These are phyloP conservation scores for Helotiales sp. DNA, from an alignment of 2,329 filamentous ascomycete genomes.

Conservation along the genomic window DNA sequence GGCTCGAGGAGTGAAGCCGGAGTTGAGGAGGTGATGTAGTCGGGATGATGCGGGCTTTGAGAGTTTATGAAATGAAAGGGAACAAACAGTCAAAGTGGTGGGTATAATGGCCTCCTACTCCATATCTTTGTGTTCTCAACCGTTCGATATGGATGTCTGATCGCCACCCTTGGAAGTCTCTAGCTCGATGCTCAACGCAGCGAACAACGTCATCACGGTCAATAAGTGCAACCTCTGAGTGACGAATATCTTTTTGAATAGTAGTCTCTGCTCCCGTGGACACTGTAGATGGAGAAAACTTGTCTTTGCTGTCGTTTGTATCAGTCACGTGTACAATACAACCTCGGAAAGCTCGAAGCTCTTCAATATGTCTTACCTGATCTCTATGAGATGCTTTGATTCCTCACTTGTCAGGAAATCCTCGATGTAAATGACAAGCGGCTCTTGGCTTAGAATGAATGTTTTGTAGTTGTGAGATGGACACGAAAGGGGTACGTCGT, in stretches of 20 bases:
- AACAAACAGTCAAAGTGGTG: constrained; percentile 64
- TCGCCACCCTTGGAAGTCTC: constrained; percentile 60
- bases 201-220: constrained; percentile 49
- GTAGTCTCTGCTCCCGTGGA: constrained; percentile 48
- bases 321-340: constrained; percentile 14
- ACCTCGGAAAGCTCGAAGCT: not conserved
- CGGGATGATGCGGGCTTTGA: too few species aligned
- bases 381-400: constrained; percentile 48
- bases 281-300: constrained; percentile 55
- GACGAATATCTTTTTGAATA: constrained; percentile 48
- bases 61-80: too few species aligned
- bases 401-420: constrained; percentile 51
- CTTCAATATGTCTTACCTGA: constrained; percentile 44
- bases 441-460: constrained; percentile 52
- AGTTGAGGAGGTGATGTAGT: too few species aligned
- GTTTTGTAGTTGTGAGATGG: constrained; percentile 34
- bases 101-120: constrained; percentile 58
- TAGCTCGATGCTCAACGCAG: constrained; percentile 59
- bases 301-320: constrained; percentile 39
- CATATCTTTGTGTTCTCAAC: constrained; percentile 61
- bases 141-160: constrained; percentile 58
- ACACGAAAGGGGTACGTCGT: constrained; percentile 31
- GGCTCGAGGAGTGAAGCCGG: too few species aligned
- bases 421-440: constrained; percentile 59
- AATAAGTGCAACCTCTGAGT: constrained; percentile 51